A percentile compares a stretch with the other conserved stretches of the same genome.
Evolutionary conservation across 495 filamentous ascomycete genomes (phyloP).

Genomic region (Hypoxylon fuscum): DNA sequence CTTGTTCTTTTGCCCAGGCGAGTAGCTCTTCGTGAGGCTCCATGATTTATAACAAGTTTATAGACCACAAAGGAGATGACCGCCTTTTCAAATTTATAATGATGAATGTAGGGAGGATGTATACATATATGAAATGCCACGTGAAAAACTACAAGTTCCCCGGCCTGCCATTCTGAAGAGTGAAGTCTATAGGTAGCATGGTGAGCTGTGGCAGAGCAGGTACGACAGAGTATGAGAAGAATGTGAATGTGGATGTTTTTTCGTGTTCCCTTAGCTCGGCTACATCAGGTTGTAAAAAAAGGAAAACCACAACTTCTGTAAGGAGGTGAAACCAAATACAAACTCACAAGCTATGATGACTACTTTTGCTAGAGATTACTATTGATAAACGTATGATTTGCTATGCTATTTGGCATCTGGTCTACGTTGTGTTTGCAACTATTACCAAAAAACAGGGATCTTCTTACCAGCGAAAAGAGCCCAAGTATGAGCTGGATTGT

Average conservation of each 20-base stretch:
- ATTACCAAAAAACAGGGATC: too few relatives aligned
- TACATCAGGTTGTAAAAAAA: conserved; percentile 27
- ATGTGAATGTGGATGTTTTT: conserved; percentile 14
- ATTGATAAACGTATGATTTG: too few relatives aligned
- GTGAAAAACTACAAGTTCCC: conserved; percentile 7
- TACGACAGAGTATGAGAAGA: too few relatives aligned
- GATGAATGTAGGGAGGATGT: neutral
- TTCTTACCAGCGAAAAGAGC: too few relatives aligned
- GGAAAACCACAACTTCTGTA: conserved; percentile 1
- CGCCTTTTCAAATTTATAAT: neutral
- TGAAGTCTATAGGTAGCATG: conserved; percentile 1
- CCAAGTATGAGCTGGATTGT: too few relatives aligned
- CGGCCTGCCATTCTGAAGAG: conserved; percentile 17
- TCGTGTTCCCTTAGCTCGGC: conserved; percentile 22
- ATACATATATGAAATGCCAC: neutral
- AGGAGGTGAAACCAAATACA: too few relatives aligned
- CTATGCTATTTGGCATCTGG: too few relatives aligned
- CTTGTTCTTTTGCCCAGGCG: conserved; percentile 67
- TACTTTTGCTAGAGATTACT: too few relatives aligned
- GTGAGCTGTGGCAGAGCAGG: neutral
- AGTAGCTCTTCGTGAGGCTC: conserved; percentile 61
- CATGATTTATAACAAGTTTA: too few relatives aligned
- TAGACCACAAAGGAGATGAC: neutral
- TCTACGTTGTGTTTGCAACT: too few relatives aligned
- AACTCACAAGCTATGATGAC: too few relatives aligned